Percentiles rank a stretch among this genome's conserved stretches.
Evolutionary conservation across 75 land plant genomes (phyloP).

Genomic region (Cryptomeria japonica): DNA sequence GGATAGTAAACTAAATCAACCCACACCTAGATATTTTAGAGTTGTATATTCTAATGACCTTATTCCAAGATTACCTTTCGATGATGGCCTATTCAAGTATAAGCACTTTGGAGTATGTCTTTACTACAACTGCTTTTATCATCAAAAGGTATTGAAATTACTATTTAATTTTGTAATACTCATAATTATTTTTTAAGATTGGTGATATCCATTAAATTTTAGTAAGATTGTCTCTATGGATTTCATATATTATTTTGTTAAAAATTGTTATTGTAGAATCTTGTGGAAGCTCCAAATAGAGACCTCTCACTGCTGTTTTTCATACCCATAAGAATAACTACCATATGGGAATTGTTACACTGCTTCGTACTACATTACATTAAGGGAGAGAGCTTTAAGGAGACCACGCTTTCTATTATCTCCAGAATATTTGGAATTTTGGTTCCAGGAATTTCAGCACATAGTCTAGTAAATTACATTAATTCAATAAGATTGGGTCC

Average conservation of each 20-base stretch:
- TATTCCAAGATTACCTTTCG: constrained; percentile 54
- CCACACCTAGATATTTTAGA: constrained; percentile 36
- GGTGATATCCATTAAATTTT: no score
- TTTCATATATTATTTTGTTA: background rate
- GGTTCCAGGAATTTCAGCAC: constrained; percentile 40
- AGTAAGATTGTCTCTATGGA: background rate
- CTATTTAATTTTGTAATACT: background rate
- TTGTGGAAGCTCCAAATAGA: constrained; percentile 56
- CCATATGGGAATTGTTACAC: constrained; percentile 52
- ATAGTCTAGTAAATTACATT: constrained; percentile 53
- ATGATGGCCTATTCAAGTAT: constrained; percentile 41
- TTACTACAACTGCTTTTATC: constrained; percentile 42
- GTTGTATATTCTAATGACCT: constrained; percentile 55
- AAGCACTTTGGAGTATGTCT: constrained; percentile 58
- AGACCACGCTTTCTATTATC: constrained; percentile 14
- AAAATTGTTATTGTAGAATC: constrained; percentile 23
- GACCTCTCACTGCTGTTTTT: constrained; percentile 32
- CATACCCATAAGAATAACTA: constrained; percentile 26
- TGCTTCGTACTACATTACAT: constrained; percentile 23
- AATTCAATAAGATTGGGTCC: constrained; percentile 38
- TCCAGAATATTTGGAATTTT: constrained; percentile 26
- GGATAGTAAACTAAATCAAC: constrained; percentile 5
- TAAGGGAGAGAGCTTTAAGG: constrained; percentile 22
- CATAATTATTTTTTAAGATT: background rate
- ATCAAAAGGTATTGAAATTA: background rate